A percentile compares a stretch with the other conserved stretches of the same genome.
These are phyloP conservation scores for Metschnikowia orientalis DNA, from an alignment of 805 yeast genomes.

Conservation along the genomic window DNA sequence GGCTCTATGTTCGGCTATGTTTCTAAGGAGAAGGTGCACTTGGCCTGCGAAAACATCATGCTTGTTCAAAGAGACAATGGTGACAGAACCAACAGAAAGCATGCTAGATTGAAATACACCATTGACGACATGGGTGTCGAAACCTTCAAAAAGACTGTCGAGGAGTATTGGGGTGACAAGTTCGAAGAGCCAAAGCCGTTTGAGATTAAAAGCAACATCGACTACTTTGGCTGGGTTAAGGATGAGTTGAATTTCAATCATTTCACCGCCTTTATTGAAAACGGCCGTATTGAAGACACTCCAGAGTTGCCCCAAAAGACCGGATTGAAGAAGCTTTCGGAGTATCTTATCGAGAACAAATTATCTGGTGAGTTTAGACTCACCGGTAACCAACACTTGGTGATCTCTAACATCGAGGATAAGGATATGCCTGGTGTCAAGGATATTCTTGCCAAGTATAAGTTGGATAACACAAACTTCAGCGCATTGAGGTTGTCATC, in stretches of 20 bases:
- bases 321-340: constrained; percentile 78
- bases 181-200: constrained; percentile 69
- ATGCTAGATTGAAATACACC: constrained; percentile 95
- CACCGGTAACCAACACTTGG: constrained; percentile 93
- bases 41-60: constrained; percentile 88
- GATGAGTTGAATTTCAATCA: constrained; percentile 84
- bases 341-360: constrained; percentile 52
- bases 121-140: constrained; percentile 92
- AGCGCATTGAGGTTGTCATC: constrained; percentile 85
- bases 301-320: constrained; percentile 85
- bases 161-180: constrained; percentile 72
- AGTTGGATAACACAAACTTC: constrained; percentile 77
- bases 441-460: constrained; percentile 61
- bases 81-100: constrained; percentile 94
- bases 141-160: constrained; percentile 72
- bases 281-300: constrained; percentile 93
- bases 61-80: constrained; percentile 92
- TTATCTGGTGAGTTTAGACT: constrained; percentile 79
- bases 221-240: constrained; percentile 88
- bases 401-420: constrained; percentile 70
- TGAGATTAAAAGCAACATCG: constrained; percentile 81
- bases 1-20: constrained; percentile 85
- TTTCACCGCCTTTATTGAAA: constrained; percentile 91
- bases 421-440: constrained; percentile 62
- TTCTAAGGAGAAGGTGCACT: constrained; percentile 58